Evolutionary conservation across 352 stramenopile species (phyloP), one percentile per base, ranked within the genome.

Genomic region (Globisporangium parvum): DNA sequence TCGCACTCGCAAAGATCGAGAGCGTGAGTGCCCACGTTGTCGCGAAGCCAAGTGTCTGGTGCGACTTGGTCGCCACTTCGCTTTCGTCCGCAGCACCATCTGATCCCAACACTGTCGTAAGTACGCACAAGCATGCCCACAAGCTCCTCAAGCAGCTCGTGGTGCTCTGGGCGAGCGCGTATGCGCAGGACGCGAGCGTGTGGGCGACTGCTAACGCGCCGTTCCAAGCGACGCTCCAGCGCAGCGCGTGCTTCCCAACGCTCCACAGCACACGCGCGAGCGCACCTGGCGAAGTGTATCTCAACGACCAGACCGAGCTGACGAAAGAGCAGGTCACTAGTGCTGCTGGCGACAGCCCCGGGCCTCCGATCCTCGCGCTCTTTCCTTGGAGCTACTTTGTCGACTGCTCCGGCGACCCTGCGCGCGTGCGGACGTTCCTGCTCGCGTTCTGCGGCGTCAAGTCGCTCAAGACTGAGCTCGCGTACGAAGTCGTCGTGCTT

Each of bases 251-350:
- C 4, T 75, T 75, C 21, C 71, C 65, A 10, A 70, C 58, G 20
- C 53, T 75, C 12, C 42, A 18, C 4, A 31, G 14, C 37, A 53
- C 12, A 33, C 55, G 6, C 5, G 10, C 12, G 49, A 6, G 42
- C 45, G 23, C 46, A 23, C 64, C 65, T 26, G 47, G 49, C 0
- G 66, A 86, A 15, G 40, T 89, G 51, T 89, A 80, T 47, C 28
- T 91, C 12, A 89, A 92, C 49, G 80, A 92, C 48, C 80, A 90
- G 63, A 48, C 41, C 15, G 72, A 82, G 21, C 57, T 90, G 24
- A 53, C 51, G 1, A 62, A 69, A 4, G 44, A 62, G 48, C 71
- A 70, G 8, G 51, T 87, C 47, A 41, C 20, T 31, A 6, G n/a
- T 1, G 24, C 6, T 31, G 5, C 23, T 20, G 20, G n/a, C 39